Percentiles rank a stretch among this genome's conserved stretches.
phyloP scores from a whole-genome alignment of 2,329 filamentous ascomycete genomes.

The Gremmenia infestans region DNA sequence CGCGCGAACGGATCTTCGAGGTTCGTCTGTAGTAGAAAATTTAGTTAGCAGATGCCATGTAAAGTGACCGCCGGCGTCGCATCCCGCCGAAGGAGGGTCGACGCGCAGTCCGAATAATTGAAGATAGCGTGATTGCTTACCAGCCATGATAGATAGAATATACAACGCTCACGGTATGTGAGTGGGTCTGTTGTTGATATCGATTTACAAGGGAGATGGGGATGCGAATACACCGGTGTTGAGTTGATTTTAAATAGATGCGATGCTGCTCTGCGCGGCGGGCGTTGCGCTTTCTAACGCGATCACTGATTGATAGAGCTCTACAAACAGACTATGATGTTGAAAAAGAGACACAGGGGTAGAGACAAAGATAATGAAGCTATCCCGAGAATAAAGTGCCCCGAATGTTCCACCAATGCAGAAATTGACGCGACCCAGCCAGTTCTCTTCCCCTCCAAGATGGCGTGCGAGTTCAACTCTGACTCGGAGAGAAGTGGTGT shows the following conservation, averaged over 20 bases:
- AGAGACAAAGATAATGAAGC: conserved; percentile 20
- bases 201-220: conserved; percentile 25
- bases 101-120: conserved; percentile 36
- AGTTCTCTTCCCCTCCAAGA: background rate
- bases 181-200: conserved; percentile 3
- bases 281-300: conserved; percentile 23
- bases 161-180: conserved; percentile 22
- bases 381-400: conserved; percentile 14
- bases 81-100: background rate
- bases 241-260: conserved; percentile 23
- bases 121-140: conserved; percentile 43
- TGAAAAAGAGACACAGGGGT: conserved; percentile 8
- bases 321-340: conserved; percentile 30
- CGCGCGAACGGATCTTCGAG: conserved; percentile 87
- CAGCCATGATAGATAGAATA: conserved; percentile 43
- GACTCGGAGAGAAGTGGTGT: no score
- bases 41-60: conserved; percentile 18
- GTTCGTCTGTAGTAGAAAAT: conserved; percentile 56
- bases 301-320: conserved; percentile 25
- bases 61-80: background rate
- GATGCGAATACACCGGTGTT: conserved; percentile 4
- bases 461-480: no score
- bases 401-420: background rate
- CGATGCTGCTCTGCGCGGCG: conserved; percentile 18
- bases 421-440: background rate